A percentile compares a stretch with the other conserved stretches of the same genome.
Conservation (phyloP, 192 early-diverging fungal genomes). For the Coemansia sp. region DNA sequence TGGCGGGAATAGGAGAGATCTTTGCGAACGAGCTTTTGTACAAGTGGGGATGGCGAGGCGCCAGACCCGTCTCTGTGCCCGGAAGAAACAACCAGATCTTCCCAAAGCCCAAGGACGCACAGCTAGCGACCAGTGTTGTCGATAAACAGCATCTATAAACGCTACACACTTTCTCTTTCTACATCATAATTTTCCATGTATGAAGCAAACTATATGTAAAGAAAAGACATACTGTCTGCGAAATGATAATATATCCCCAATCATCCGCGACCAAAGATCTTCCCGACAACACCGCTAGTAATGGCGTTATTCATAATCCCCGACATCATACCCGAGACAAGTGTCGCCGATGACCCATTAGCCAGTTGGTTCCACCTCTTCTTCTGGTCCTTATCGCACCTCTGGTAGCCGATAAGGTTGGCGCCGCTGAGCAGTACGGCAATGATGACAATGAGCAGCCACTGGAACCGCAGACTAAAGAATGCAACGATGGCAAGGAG, state of each 20-base stretch:
- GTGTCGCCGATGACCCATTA: conserved; percentile 40
- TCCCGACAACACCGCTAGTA: conserved; percentile 35
- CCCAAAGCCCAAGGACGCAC: conserved; percentile 13
- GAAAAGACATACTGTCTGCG: background rate
- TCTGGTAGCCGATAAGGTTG: conserved; percentile 93
- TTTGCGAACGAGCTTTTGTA: conserved; percentile 76
- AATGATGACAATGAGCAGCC: conserved; percentile 85
- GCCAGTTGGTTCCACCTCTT: conserved; percentile 70
- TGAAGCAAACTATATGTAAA: background rate
- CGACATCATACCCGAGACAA: conserved; percentile 52
- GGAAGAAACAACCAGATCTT: conserved; percentile 35
- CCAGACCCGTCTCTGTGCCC: conserved; percentile 33
- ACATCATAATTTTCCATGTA: background rate
- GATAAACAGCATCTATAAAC: conserved; percentile 65
- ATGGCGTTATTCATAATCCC: conserved; percentile 56
- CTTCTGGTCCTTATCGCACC: conserved; percentile 93
- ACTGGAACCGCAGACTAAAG: conserved; percentile 70
- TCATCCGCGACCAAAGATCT: conserved; percentile 48
- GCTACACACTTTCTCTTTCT: background rate
- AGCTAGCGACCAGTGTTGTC: background rate
- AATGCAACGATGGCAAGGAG: conserved; percentile 78
- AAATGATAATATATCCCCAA: background rate
- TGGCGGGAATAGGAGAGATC: conserved; percentile 77
- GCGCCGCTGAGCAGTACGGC: conserved; percentile 84
- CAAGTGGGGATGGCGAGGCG: conserved; percentile 70